Conservation (phyloP, 129 eudicot species). For the Cynara cardunculus region DNA sequence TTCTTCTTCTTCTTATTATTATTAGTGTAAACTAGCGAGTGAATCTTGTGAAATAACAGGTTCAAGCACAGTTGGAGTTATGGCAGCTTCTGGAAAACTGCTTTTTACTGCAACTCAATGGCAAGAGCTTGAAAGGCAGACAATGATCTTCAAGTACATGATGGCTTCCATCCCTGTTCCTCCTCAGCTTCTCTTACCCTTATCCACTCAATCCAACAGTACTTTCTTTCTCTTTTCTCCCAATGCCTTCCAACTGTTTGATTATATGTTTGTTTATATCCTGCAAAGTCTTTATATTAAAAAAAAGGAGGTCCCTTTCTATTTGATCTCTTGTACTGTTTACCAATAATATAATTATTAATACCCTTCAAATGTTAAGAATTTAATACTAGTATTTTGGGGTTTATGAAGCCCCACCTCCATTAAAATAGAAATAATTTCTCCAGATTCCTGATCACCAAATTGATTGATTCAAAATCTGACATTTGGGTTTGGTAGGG, state of each 20-base stretch:
- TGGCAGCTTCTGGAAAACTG: slow-evolving; percentile 24
- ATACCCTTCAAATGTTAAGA: not conserved
- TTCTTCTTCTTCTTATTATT: not conserved
- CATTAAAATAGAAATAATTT: not conserved
- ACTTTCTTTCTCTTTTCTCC: not conserved
- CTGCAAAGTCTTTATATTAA: not conserved
- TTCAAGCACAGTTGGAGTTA: slow-evolving; percentile 33
- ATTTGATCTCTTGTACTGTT: not conserved
- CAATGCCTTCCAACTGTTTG: not conserved
- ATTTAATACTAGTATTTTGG: not conserved
- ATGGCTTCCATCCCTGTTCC: slow-evolving; percentile 60
- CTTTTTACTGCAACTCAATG: slow-evolving; percentile 54
- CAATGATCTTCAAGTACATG: slow-evolving; percentile 52
- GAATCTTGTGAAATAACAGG: not conserved
- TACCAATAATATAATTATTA: not conserved
- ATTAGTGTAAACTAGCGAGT: not conserved
- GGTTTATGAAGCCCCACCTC: not conserved
- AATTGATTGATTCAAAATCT: not conserved
- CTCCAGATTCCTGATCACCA: not conserved
- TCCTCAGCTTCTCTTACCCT: slow-evolving; percentile 39
- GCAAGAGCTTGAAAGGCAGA: slow-evolving; percentile 65
- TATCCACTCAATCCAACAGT: slow-evolving; percentile 46
- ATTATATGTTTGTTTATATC: not conserved
- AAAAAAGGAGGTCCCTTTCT: not conserved
- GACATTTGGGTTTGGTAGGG: slow-evolving; percentile 16